A percentile compares a stretch with the other conserved stretches of the same genome.
phyloP scores from a whole-genome alignment of 2,329 filamentous ascomycete species.

The Sarocladiaceae sp. region DNA sequence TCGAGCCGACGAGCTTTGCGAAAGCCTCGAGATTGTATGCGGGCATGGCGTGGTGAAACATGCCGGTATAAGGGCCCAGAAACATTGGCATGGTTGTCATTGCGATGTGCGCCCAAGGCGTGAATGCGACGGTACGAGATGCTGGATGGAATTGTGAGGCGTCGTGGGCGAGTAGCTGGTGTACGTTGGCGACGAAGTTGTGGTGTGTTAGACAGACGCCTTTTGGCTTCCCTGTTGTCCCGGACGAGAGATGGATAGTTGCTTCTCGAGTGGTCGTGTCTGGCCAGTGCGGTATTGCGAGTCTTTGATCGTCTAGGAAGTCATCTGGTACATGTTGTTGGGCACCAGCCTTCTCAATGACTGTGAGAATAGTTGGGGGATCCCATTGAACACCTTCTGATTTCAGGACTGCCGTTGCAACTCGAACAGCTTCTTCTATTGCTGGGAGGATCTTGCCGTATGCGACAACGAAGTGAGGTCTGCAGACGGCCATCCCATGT shows the following conservation, averaged over 20 bases:
- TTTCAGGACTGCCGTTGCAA: conserved; percentile 21
- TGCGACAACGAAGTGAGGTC: conserved; percentile 32
- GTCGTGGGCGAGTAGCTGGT: conserved; percentile 32
- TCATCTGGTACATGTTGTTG: conserved; percentile 25
- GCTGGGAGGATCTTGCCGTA: conserved; percentile 26
- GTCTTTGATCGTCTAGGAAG: conserved; percentile 22
- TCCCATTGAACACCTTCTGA: conserved; percentile 25
- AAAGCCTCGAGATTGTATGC: conserved; percentile 29
- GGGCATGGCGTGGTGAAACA: conserved; percentile 38
- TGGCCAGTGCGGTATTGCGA: conserved; percentile 28
- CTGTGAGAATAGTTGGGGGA: conserved; percentile 27
- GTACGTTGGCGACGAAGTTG: conserved; percentile 63
- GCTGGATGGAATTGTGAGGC: conserved; percentile 26
- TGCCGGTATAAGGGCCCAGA: conserved; percentile 35
- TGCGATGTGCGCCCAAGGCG: conserved; percentile 37
- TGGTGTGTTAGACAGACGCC: conserved; percentile 71
- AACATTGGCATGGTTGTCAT: conserved; percentile 38
- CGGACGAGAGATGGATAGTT: conserved; percentile 38
- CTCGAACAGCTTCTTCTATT: conserved; percentile 25
- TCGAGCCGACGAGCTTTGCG: conserved; percentile 25
- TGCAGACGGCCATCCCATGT: conserved; percentile 34
- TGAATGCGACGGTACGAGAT: conserved; percentile 32
- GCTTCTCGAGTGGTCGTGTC: conserved; percentile 28
- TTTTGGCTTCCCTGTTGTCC: conserved; percentile 75
- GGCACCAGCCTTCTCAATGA: conserved; percentile 17